phyloP scores from a whole-genome alignment of 345 rosid genomes.

The Camelina hispida region DNA sequence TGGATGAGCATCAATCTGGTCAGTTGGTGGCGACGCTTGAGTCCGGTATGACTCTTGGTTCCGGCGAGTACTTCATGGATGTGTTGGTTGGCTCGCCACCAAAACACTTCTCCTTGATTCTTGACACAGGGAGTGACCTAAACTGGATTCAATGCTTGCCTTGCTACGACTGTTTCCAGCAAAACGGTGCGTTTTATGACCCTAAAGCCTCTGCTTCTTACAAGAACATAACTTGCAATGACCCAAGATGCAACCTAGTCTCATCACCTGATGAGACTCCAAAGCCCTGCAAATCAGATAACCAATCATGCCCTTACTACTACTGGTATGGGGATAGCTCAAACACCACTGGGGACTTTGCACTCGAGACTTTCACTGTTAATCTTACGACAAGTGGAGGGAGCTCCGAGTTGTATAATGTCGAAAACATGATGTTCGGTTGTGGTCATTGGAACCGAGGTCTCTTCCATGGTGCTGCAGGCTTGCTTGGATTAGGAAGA shows the following conservation, averaged over 20 bases:
- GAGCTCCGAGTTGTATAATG: conserved; percentile 53
- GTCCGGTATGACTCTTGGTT: conserved; percentile 84
- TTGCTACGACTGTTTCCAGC: conserved; percentile 87
- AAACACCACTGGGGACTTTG: conserved; percentile 85
- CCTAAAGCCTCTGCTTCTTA: conserved; percentile 68
- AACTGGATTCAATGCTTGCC: conserved; percentile 95
- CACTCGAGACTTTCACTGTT: conserved; percentile 76
- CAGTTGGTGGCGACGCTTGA: conserved; percentile 82
- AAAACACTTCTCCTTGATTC: conserved; percentile 85
- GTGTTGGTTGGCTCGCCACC: conserved; percentile 93
- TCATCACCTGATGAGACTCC: conserved; percentile 76
- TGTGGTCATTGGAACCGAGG: conserved; percentile 98
- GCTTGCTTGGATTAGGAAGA: conserved; percentile 86
- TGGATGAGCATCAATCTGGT: conserved; percentile 42
- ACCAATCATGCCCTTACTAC: conserved; percentile 81
- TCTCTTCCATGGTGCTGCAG: conserved; percentile 80
- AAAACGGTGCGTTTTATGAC: conserved; percentile 74
- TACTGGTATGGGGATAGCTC: conserved; percentile 94
- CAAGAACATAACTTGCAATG: conserved; percentile 68
- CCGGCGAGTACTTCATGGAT: conserved; percentile 95
- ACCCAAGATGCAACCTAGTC: conserved; percentile 70
- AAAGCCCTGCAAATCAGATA: conserved; percentile 61
- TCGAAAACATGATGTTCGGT: conserved; percentile 83
- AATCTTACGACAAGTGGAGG: conserved; percentile 61
- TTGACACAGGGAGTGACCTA: conserved; percentile 96